These are phyloP conservation scores for Curvularia sp. DNA, from an alignment of 2,329 filamentous ascomycete genomes.

Conservation along the genomic window DNA sequence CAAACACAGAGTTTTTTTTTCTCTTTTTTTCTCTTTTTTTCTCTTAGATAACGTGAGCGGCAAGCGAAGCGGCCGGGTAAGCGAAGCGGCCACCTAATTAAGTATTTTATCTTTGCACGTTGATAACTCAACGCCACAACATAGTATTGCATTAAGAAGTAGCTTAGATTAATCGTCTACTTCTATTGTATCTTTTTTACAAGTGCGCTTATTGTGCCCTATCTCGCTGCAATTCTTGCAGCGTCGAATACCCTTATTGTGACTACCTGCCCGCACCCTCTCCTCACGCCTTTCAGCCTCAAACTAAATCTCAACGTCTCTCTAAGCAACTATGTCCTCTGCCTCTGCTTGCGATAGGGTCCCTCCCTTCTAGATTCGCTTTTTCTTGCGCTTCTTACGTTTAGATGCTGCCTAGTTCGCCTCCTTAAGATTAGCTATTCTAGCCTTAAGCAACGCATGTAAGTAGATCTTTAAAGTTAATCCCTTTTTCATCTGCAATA, in stretches of 20 bases:
- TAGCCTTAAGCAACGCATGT: constrained; percentile 3
- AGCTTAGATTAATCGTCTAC: constrained; percentile 2
- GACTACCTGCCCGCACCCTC: neutral
- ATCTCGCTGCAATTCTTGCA: neutral
- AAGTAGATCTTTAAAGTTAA: constrained; percentile 1
- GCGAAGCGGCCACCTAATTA: no score
- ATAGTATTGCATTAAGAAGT: neutral
- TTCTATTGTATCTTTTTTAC: neutral
- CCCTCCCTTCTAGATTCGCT: constrained; percentile 1
- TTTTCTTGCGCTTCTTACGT: neutral
- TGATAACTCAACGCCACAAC: no score
- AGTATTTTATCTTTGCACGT: no score
- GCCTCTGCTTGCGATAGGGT: constrained; percentile 2
- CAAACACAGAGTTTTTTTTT: no score
- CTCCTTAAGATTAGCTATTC: constrained; percentile 4
- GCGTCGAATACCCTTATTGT: neutral
- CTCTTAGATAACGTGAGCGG: no score
- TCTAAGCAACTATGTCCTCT: neutral
- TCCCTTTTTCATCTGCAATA: neutral
- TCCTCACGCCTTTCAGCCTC: constrained; percentile 2
- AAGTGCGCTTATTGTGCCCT: constrained; percentile 3
- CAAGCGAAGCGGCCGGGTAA: no score
- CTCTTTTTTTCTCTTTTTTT: no score
- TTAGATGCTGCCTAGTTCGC: neutral
- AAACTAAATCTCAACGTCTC: neutral